Conservation (phyloP, 345 rosid species). For the Hypericum perforatum region DNA sequence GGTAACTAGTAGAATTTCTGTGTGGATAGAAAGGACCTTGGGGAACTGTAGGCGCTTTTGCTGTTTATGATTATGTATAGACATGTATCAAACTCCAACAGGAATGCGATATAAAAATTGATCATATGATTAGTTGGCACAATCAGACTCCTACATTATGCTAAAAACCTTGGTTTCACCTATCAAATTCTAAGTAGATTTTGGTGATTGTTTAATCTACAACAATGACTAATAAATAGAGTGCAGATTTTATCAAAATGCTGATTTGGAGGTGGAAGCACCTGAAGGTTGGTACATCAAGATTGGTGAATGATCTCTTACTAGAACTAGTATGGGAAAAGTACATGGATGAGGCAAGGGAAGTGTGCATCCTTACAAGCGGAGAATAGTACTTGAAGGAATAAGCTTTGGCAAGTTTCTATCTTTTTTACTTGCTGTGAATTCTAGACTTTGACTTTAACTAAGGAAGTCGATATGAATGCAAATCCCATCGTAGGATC, state of each 20-base stretch:
- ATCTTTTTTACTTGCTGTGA: too few species aligned
- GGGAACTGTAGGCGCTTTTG: constrained; percentile 5
- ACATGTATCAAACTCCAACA: background rate
- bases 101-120: background rate
- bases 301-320: background rate
- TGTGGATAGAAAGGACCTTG: constrained; percentile 1
- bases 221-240: too few species aligned
- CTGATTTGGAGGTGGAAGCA: background rate
- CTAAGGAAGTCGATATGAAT: too few species aligned
- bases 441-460: too few species aligned
- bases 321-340: too few species aligned
- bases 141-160: constrained; percentile 4
- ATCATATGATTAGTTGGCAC: background rate
- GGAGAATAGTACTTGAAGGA: too few species aligned
- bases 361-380: too few species aligned
- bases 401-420: too few species aligned
- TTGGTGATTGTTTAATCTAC: background rate
- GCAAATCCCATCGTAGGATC: too few species aligned
- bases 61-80: background rate
- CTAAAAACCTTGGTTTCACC: background rate
- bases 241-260: background rate
- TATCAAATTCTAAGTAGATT: constrained; percentile 1
- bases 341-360: too few species aligned
- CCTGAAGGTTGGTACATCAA: constrained; percentile 4
- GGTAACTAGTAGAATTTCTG: background rate